These are phyloP conservation scores for Phytophthora colocasiae DNA, from an alignment of 352 stramenopile species.

Conservation along the genomic window DNA sequence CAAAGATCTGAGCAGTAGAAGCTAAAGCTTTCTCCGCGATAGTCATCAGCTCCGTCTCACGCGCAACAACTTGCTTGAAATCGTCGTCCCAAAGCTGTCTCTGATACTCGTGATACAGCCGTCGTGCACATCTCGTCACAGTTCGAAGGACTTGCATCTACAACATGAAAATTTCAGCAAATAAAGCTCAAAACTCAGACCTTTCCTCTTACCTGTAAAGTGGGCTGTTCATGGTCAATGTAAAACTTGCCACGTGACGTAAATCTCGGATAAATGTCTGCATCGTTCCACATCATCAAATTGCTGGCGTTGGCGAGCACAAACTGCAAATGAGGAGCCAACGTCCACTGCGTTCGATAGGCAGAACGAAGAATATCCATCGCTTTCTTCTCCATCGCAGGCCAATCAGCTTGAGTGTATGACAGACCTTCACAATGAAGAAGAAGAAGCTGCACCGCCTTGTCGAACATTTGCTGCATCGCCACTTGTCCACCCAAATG, in stretches of 20 bases:
- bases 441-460: slow-evolving; percentile 64
- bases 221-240: slow-evolving; percentile 70
- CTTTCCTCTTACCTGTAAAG: slow-evolving; percentile 41
- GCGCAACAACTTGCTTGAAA: slow-evolving; percentile 49
- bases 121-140: slow-evolving; percentile 62
- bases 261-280: slow-evolving; percentile 75
- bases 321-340: slow-evolving; percentile 47
- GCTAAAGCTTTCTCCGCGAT: slow-evolving; percentile 62
- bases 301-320: slow-evolving; percentile 78
- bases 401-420: slow-evolving; percentile 40
- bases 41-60: slow-evolving; percentile 44
- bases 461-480: slow-evolving; percentile 76
- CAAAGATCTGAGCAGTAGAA: slow-evolving; percentile 54
- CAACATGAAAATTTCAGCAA: too few relatives aligned
- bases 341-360: slow-evolving; percentile 77
- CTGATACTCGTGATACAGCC: slow-evolving; percentile 83
- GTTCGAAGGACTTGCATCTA: slow-evolving; percentile 83
- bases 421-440: slow-evolving; percentile 47
- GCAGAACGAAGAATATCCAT: slow-evolving; percentile 64
- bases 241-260: slow-evolving; percentile 57
- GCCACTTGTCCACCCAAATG: slow-evolving; percentile 77
- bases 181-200: not conserved
- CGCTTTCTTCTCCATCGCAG: slow-evolving; percentile 50
- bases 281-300: slow-evolving; percentile 85
- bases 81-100: slow-evolving; percentile 78